Percentiles rank a stretch among this genome's conserved stretches.
phyloP scores from a whole-genome alignment of 2,329 filamentous ascomycete species.

The Sphaerulina musiva region DNA sequence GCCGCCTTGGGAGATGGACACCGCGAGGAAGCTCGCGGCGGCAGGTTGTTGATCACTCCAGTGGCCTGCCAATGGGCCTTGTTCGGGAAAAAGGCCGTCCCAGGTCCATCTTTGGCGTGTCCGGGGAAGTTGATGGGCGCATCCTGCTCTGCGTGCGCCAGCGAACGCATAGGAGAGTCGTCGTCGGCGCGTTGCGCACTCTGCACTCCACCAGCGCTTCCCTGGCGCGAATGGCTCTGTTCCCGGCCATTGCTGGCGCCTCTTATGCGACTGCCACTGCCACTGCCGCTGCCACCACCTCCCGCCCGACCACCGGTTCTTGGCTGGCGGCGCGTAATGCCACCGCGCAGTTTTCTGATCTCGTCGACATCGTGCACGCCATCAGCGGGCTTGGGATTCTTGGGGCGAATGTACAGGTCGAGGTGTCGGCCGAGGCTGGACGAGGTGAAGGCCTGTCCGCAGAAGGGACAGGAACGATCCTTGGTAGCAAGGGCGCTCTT shows the following conservation, averaged over 20 bases:
- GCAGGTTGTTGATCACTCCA: slow-evolving; percentile 70
- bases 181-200: neutral
- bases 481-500: slow-evolving; percentile 51
- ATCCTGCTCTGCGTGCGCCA: slow-evolving; percentile 3
- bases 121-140: slow-evolving; percentile 21
- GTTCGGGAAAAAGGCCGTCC: slow-evolving; percentile 42
- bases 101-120: slow-evolving; percentile 12
- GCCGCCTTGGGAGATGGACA: slow-evolving; percentile 15
- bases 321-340: slow-evolving; percentile 80
- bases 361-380: slow-evolving; percentile 85
- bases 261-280: slow-evolving; percentile 1
- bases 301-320: slow-evolving; percentile 41
- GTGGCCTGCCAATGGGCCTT: slow-evolving; percentile 67
- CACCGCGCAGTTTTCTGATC: slow-evolving; percentile 73
- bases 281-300: slow-evolving; percentile 9
- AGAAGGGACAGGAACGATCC: slow-evolving; percentile 84
- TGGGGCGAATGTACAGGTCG: slow-evolving; percentile 87
- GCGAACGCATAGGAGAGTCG: neutral
- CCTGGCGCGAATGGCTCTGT: slow-evolving; percentile 5
- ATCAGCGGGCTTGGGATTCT: slow-evolving; percentile 81
- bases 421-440: slow-evolving; percentile 89
- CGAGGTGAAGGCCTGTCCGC: slow-evolving; percentile 82
- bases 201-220: neutral
- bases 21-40: slow-evolving; percentile 33
- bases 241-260: slow-evolving; percentile 6